Evolutionary conservation across 148 eudicot species (phyloP), one percentile per base, ranked within the genome.

Genomic region (Amaranthus hypochondriacus): DNA sequence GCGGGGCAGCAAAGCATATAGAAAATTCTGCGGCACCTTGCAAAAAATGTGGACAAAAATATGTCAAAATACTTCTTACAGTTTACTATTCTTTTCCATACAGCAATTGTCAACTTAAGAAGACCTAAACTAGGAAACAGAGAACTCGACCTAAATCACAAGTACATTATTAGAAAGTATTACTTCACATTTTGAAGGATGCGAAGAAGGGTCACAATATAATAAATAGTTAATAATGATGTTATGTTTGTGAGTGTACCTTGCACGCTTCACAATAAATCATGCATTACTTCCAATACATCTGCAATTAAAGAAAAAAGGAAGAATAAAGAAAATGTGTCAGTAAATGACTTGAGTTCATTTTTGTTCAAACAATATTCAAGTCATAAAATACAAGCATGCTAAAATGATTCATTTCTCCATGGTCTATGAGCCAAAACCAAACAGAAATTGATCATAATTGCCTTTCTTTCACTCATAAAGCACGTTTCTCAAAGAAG

Each of bases 231-330:
- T 68, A 50, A 64, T 53, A 58, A 73, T 48, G 49, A 39, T 58
- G 51, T 51, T 47, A 66, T 73, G 68, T 78, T 61, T 61, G 68
- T 47, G 44, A 58, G 59, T 72, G 77, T 76, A 79, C 79, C 82
- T 28, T 28, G 39, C 39, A 28, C 0, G 39, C 39, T 82, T 82
- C 82, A 82, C 74, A 82, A 49, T 63, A 79, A 82, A 76, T 82
- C 85, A 76, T 82, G 82, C 75, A 64, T 72, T 79, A 69, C 48
- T 64, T 58, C 66, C 56, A 51, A 66, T 28, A 21, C 51, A 56
- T 76, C 85, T 79, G 76, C n/a, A 71, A 28, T 70, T 5, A 14
- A 44, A 43, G 42, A 46, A 28, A 72, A 62, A 57, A 57, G 10
- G 9, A 65, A 56, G 42, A 10, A 63, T 50, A 69, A 43, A 46